Base-by-base conservation (phyloP, 805 yeast species). In the Cyberlindnera maclurae region DNA sequence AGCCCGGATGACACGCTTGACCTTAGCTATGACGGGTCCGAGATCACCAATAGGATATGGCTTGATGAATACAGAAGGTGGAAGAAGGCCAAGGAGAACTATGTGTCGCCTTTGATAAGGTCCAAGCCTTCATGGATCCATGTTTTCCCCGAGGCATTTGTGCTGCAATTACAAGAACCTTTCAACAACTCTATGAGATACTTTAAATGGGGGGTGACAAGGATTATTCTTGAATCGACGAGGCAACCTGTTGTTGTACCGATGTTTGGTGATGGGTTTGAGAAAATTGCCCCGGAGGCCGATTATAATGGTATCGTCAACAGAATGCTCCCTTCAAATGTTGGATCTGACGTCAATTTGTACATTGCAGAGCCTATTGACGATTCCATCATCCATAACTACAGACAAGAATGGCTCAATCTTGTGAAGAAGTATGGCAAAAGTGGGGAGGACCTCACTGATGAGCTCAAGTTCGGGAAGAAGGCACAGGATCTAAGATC, bases 131-230 rank as follows among this genome's bases (percentile, higher is more conserved):
- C 86, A 0, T 90, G 97, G 97, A 75, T 93, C 42, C 97, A 90
- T 57, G 77, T 88, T 4, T 90, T 86, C 60, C 98, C 98, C 0
- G 98, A 90, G 59, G 96, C 95, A 0, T 86, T 81, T 57, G 97
- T 90, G 4, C 73, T 90, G 38, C 98, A 93, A 58, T 58, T 85
- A 35, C 71, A 79, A 43, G 79, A 81, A 27, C 96, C 96, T 0
- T 78, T 76, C 55, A 68, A 73, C 36, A 83, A 86, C 48, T 87
- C 97, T 4, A 85, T 93, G 93, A 68, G 96, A 45, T 90, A 85
- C 60, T 90, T 93, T 68, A 82, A 85, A 55, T 90, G 97, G 97
- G 98, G 98, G 0, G 79, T 88, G 1, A 75, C 95, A 3, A 70
- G 98, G 48, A 57, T 89, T 49, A 70, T 93, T 5, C 62, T 93